Base-by-base conservation (phyloP, 352 stramenopile genomes). In the Globisporangium middletonii region DNA sequence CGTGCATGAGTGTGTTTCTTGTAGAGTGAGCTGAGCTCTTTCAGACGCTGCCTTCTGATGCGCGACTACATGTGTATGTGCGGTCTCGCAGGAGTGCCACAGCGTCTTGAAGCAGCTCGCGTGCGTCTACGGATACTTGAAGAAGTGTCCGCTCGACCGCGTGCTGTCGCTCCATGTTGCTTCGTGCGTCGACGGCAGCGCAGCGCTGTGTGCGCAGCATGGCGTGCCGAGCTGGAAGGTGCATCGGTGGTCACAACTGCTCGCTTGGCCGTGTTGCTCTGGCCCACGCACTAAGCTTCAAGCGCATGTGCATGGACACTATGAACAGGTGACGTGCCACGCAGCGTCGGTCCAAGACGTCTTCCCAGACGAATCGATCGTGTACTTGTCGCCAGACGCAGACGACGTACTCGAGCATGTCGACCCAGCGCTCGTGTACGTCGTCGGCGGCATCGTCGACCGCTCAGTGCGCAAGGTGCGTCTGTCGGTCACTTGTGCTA, bases 341-440 rank as follows among this genome's bases (percentile, higher is more conserved):
- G 58, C 77, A 27, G 63, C 71, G 45, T 55, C 78, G 0, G 51
- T 96, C 5, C 61, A 90, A 8, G 37, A 75, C 1, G 46, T 89
- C 18, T 92, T 90, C 41, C 15, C 50, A 4, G 27, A 55, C n/a
- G 27, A 76, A 7, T 49, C 86, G 38, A 59, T 96, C 35, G 60
- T 97, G 8, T 94, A 95, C 51, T 57, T 97, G 18, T 94, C 84
- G 0, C 87, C 88, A 4, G 88, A 97, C 55, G 83, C 85, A n/a
- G 60, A 77, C 0, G 73, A 89, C 23, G 67, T 89, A 5, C 72
- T 97, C 0, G 44, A 66, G 1, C 46, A 64, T 4, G 38, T 97
- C 5, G 68, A 92, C 54, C 62, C 68, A 19, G 41, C 53, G 16
- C 64, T 50, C 8, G 71, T 90, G 9, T 95, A 96, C 62, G 72